Conservation (phyloP, 306 rosid species). For the Lathyrus sativus region DNA sequence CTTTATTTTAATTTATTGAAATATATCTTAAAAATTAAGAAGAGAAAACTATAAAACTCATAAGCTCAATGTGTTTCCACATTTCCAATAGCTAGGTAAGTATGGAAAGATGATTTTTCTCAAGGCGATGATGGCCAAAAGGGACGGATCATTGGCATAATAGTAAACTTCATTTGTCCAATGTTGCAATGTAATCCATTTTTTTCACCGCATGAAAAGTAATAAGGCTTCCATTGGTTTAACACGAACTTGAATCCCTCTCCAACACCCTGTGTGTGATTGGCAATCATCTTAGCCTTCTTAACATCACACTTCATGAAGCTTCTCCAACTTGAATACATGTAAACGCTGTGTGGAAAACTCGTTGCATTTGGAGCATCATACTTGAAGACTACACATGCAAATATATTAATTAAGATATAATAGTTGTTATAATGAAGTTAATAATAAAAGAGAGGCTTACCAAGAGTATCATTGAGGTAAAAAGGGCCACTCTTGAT, state of each 20-base stretch:
- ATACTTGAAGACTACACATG: slow-evolving; percentile 64
- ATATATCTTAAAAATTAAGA: not conserved
- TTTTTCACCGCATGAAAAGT: slow-evolving; percentile 63
- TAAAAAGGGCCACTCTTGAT: slow-evolving; percentile 53
- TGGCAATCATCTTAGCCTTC: slow-evolving; percentile 46
- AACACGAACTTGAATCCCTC: slow-evolving; percentile 61
- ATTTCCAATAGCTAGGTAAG: not conserved
- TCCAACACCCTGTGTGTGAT: slow-evolving; percentile 53
- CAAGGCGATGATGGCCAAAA: slow-evolving; percentile 43
- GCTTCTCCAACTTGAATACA: slow-evolving; percentile 48
- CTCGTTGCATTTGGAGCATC: slow-evolving; percentile 53
- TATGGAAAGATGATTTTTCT: not conserved
- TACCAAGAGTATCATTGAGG: slow-evolving; percentile 66
- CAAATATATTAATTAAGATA: not conserved
- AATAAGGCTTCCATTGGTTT: slow-evolving; percentile 57
- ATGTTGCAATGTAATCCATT: slow-evolving; percentile 60
- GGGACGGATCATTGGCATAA: slow-evolving; percentile 51
- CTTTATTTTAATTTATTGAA: slow-evolving; percentile 11
- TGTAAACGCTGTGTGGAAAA: slow-evolving; percentile 66
- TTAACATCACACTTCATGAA: slow-evolving; percentile 57
- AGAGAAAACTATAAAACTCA: not conserved
- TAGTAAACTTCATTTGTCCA: slow-evolving; percentile 69
- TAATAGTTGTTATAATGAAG: no score
- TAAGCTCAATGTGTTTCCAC: not conserved
- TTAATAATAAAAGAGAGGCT: not conserved